Percentiles rank a stretch among this genome's conserved stretches.
phyloP scores from a whole-genome alignment of 2,329 filamentous ascomycete genomes.

The Fonsecaea erecta region DNA sequence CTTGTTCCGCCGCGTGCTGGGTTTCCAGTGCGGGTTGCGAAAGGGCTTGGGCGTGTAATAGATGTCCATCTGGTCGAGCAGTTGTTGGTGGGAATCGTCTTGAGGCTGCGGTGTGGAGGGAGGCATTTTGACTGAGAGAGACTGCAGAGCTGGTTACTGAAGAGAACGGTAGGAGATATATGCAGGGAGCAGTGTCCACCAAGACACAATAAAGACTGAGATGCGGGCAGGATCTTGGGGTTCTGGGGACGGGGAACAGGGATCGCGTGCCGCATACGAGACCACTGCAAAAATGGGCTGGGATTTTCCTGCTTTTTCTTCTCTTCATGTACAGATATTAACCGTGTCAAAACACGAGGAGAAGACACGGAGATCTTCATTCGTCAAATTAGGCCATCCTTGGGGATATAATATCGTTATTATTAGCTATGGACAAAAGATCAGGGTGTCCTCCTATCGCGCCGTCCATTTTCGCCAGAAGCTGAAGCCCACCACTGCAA shows the following conservation, averaged over 20 bases:
- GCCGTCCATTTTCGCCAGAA: not conserved
- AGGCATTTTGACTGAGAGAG: slow-evolving; percentile 51
- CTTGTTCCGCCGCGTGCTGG: slow-evolving; percentile 95
- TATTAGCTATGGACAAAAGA: not conserved
- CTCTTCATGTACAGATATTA: not conserved
- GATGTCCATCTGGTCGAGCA: slow-evolving; percentile 91
- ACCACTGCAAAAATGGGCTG: not conserved
- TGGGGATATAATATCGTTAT: too few relatives aligned
- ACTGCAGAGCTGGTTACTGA: not conserved
- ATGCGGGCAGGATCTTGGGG: not conserved
- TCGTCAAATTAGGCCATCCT: not conserved
- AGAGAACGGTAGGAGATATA: not conserved
- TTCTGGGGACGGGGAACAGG: not conserved
- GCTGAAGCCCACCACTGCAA: not conserved
- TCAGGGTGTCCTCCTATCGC: not conserved
- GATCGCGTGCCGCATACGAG: slow-evolving; percentile 4
- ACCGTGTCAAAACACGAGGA: not conserved
- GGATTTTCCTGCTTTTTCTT: not conserved
- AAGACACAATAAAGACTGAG: not conserved
- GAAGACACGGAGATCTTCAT: not conserved
- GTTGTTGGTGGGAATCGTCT: slow-evolving; percentile 80
- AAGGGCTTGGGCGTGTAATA: slow-evolving; percentile 84
- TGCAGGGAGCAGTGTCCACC: not conserved
- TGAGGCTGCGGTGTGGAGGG: slow-evolving; percentile 63
- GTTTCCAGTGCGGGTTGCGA: slow-evolving; percentile 87